Conservation (phyloP, 2,329 filamentous ascomycete species). For the Alternaria angustiovoidea region DNA sequence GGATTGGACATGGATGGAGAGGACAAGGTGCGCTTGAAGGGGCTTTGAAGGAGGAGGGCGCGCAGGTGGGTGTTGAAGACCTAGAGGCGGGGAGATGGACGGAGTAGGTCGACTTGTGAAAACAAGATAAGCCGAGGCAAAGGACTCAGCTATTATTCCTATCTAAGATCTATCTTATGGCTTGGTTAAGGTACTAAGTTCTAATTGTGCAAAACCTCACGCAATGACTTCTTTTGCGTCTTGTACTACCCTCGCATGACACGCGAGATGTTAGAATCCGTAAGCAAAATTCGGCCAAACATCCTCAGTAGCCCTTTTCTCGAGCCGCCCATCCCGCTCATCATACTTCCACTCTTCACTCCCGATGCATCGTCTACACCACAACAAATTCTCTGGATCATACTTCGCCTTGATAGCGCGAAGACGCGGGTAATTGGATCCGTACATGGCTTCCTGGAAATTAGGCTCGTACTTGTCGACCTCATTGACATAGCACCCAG, state of each 20-base stretch:
- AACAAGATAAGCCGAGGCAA: not conserved
- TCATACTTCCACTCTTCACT: not conserved
- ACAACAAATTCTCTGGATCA: not conserved
- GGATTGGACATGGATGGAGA: constrained; percentile 7
- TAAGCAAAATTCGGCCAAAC: not conserved
- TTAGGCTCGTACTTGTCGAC: not conserved
- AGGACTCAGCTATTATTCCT: not conserved
- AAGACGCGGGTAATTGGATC: not conserved
- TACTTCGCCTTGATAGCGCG: not conserved
- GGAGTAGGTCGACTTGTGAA: not conserved
- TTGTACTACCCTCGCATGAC: no score
- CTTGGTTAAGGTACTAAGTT: not conserved
- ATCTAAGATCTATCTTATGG: not conserved
- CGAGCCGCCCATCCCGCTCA: not conserved
- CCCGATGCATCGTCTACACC: not conserved
- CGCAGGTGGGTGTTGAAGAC: not conserved
- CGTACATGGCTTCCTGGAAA: not conserved
- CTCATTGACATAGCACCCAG: no score
- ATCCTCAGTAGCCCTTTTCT: not conserved
- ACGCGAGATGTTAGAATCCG: not conserved
- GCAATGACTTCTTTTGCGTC: not conserved
- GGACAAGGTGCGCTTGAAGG: not conserved
- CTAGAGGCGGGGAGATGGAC: not conserved
- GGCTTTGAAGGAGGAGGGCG: not conserved
- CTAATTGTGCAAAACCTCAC: not conserved